phyloP scores from a whole-genome alignment of 139 green algal species.

The Chlorella sp. region DNA sequence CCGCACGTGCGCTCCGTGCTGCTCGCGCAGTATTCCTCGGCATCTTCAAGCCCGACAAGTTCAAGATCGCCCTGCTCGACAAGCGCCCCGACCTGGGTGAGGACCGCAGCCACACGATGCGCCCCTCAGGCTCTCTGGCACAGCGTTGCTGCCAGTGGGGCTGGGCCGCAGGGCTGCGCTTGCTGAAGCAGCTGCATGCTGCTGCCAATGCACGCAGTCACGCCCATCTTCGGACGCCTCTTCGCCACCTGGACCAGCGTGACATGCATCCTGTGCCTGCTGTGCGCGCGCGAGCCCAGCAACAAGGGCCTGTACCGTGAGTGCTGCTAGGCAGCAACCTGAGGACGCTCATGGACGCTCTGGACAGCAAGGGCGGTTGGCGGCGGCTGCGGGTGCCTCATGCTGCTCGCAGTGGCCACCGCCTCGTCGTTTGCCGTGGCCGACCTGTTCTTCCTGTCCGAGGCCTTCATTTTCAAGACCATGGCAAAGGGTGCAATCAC shows the following conservation, averaged over 20 bases:
- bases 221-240: constrained; percentile 62
- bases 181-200: neutral
- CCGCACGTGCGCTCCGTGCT: no score
- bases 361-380: no score
- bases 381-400: neutral
- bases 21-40: constrained; percentile 7
- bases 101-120: neutral
- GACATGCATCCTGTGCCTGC: constrained; percentile 73
- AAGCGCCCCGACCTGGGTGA: constrained; percentile 2
- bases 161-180: neutral
- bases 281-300: constrained; percentile 65
- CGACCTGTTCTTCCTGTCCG: constrained; percentile 61
- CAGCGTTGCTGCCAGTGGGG: neutral
- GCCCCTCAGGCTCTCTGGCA: neutral
- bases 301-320: constrained; percentile 70
- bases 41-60: constrained; percentile 12
- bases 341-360: neutral
- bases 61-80: constrained; percentile 8
- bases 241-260: constrained; percentile 80
- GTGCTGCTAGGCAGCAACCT: neutral
- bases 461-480: constrained; percentile 70
- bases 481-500: constrained; percentile 52
- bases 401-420: constrained; percentile 51
- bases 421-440: constrained; percentile 73
- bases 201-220: constrained; percentile 47